Percentiles rank a stretch among this genome's conserved stretches.
Conservation (phyloP, 2,329 filamentous ascomycete species). For the Cladosporium sp. region DNA sequence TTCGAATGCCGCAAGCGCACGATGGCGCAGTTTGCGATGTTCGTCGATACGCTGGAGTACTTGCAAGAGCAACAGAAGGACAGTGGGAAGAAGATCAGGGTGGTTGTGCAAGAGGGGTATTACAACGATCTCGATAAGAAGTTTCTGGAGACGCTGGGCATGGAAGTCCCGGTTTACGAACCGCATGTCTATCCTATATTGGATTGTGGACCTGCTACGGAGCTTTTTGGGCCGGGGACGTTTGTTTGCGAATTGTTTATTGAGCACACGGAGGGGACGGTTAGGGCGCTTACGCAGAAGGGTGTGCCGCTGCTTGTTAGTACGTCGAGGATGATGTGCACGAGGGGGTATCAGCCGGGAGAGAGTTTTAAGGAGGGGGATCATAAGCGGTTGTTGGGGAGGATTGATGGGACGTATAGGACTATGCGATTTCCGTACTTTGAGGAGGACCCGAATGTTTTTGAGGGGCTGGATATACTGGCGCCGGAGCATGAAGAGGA, state of each 20-base stretch:
- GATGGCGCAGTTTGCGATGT: constrained; percentile 36
- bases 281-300: constrained; percentile 21
- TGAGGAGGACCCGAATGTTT: constrained; percentile 32
- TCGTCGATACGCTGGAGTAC: constrained; percentile 30
- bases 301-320: constrained; percentile 28
- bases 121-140: constrained; percentile 32
- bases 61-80: constrained; percentile 14
- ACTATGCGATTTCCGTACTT: constrained; percentile 27
- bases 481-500: constrained; percentile 23
- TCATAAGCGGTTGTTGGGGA: constrained; percentile 13
- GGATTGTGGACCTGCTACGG: constrained; percentile 23
- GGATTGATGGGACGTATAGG: constrained; percentile 9
- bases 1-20: constrained; percentile 31
- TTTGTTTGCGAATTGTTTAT: constrained; percentile 32
- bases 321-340: constrained; percentile 23
- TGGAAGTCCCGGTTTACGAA: constrained; percentile 23
- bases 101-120: constrained; percentile 34
- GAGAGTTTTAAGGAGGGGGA: constrained; percentile 20
- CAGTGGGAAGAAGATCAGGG: constrained; percentile 15
- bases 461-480: constrained; percentile 32
- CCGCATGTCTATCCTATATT: not conserved
- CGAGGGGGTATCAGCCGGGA: not conserved
- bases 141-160: constrained; percentile 27
- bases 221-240: constrained; percentile 19
- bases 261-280: constrained; percentile 25